phyloP scores from a whole-genome alignment of 2,329 filamentous ascomycete species.

The Aschersonia sp. region DNA sequence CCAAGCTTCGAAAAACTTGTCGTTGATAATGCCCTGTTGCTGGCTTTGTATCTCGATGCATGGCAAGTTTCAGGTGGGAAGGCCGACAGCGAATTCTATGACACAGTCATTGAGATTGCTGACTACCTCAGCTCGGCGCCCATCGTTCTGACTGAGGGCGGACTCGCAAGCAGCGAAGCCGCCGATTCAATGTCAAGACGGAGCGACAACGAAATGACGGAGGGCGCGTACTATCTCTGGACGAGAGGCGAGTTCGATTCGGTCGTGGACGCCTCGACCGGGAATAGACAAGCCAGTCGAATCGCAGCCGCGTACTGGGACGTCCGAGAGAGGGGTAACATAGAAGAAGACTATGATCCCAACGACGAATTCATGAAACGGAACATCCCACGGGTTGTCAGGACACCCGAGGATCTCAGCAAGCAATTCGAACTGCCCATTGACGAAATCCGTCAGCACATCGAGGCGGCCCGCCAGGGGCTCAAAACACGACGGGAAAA shows the following conservation, averaged over 20 bases:
- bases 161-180: constrained; percentile 79
- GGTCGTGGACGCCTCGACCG: constrained; percentile 34
- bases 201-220: constrained; percentile 68
- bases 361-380: constrained; percentile 92
- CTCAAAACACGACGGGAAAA: constrained; percentile 58
- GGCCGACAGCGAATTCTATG: constrained; percentile 56
- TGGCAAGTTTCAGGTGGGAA: constrained; percentile 45
- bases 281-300: constrained; percentile 44
- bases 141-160: constrained; percentile 53
- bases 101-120: constrained; percentile 66
- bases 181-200: constrained; percentile 67
- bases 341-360: constrained; percentile 67
- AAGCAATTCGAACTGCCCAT: constrained; percentile 60
- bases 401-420: constrained; percentile 53
- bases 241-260: constrained; percentile 73
- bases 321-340: constrained; percentile 72
- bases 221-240: constrained; percentile 94
- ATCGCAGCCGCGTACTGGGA: constrained; percentile 77
- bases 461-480: constrained; percentile 52
- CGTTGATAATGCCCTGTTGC: constrained; percentile 77
- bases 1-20: constrained; percentile 98
- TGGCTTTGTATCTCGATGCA: constrained; percentile 74
- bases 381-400: constrained; percentile 67
- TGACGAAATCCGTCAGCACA: constrained; percentile 51
- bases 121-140: constrained; percentile 69